A percentile compares a stretch with the other conserved stretches of the same genome.
Evolutionary conservation across 2,329 filamentous ascomycete genomes (phyloP).

Genomic region (Beauveria asiatica): DNA sequence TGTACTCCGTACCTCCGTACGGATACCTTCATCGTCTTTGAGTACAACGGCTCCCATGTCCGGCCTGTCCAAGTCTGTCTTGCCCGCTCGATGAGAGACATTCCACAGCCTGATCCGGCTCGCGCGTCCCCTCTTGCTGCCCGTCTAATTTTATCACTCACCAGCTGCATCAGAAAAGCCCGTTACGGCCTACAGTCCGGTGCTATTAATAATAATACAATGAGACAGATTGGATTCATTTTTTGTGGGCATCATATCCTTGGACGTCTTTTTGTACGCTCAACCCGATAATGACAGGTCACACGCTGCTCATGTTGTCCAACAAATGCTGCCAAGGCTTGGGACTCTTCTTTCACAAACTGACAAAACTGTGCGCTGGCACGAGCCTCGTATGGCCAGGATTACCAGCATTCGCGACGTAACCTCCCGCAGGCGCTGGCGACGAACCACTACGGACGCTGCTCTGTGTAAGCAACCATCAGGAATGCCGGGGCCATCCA

Average conservation of each 20-base stretch:
- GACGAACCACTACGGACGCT: not conserved
- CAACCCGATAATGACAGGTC: constrained; percentile 6
- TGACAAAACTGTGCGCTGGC: not conserved
- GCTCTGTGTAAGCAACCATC: not conserved
- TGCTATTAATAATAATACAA: constrained; percentile 7
- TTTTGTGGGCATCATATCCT: constrained; percentile 3
- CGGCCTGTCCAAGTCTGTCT: not conserved
- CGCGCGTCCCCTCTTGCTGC: not conserved
- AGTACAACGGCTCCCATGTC: not conserved
- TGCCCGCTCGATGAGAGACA: not conserved
- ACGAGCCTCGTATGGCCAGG: not conserved
- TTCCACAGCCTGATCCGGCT: not conserved
- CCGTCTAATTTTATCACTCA: not conserved
- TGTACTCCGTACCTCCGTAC: no score
- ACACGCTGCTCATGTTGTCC: constrained; percentile 1
- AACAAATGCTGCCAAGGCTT: constrained; percentile 4
- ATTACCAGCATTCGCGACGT: not conserved
- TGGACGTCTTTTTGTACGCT: not conserved
- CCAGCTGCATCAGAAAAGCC: not conserved
- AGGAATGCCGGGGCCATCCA: not conserved
- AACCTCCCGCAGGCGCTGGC: not conserved
- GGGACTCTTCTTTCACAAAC: constrained; percentile 1
- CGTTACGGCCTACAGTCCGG: not conserved
- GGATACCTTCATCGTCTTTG: not conserved
- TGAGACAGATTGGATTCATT: not conserved